phyloP scores from a whole-genome alignment of 2,329 filamentous ascomycete genomes.

The Monilinia fructicola region DNA sequence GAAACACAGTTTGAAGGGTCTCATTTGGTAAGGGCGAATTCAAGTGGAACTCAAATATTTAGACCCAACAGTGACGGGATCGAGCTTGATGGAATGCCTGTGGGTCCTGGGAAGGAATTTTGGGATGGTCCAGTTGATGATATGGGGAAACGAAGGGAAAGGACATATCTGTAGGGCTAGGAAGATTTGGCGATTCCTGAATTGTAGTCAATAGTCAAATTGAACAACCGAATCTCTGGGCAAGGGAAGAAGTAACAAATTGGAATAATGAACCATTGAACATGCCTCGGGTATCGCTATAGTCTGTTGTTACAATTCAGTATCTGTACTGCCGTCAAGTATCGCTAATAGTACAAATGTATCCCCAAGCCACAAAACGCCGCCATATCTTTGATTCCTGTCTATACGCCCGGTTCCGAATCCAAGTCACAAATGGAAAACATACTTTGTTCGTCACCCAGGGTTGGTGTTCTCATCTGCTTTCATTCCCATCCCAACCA shows the following conservation, averaged over 20 bases:
- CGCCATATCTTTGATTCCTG: constrained; percentile 20
- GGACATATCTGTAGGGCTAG: constrained; percentile 34
- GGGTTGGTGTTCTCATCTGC: constrained; percentile 34
- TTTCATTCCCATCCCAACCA: constrained; percentile 54
- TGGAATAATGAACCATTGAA: constrained; percentile 27
- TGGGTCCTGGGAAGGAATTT: constrained; percentile 31
- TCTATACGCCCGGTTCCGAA: constrained; percentile 27
- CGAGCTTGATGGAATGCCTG: constrained; percentile 37
- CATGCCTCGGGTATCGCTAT: constrained; percentile 28
- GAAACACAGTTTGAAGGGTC: background rate
- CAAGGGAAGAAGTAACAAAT: constrained; percentile 16
- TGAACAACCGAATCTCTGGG: background rate
- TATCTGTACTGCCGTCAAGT: constrained; percentile 7
- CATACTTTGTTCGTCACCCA: constrained; percentile 21
- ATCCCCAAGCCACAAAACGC: constrained; percentile 14
- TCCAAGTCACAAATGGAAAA: constrained; percentile 9
- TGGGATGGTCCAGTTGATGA: constrained; percentile 29
- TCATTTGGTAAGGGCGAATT: constrained; percentile 33
- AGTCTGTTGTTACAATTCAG: constrained; percentile 29
- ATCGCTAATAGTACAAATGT: constrained; percentile 15
- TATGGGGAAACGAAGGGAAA: constrained; percentile 30
- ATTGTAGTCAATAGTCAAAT: constrained; percentile 12
- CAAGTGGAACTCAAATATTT: constrained; percentile 39
- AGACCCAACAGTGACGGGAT: constrained; percentile 34
- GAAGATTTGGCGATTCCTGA: background rate